phyloP scores from a whole-genome alignment of 208 protist species.

The Leishmania gerbilli region DNA sequence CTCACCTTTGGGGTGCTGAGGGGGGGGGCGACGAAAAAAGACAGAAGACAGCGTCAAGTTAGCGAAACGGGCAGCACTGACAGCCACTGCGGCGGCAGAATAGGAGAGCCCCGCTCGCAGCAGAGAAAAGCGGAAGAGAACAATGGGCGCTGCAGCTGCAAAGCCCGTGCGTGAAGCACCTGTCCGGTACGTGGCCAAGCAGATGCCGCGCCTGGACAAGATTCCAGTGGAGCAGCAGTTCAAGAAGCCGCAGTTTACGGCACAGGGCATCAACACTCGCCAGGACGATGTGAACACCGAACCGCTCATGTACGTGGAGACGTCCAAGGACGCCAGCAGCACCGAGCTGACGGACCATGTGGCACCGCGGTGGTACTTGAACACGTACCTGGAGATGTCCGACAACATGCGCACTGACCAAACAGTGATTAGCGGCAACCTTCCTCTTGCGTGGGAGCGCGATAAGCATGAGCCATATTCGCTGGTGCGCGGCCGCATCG shows the following conservation, averaged over 20 bases:
- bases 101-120: neutral
- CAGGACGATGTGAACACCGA: constrained; percentile 87
- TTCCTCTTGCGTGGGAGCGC: constrained; percentile 78
- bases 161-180: constrained; percentile 69
- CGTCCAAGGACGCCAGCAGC: constrained; percentile 75
- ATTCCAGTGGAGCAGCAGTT: constrained; percentile 81
- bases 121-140: no score
- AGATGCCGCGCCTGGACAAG: constrained; percentile 71
- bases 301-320: constrained; percentile 87
- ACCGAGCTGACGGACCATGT: constrained; percentile 84
- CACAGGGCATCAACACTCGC: constrained; percentile 81
- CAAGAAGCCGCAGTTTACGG: constrained; percentile 75
- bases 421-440: constrained; percentile 73
- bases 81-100: neutral
- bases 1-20: neutral
- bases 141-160: constrained; percentile 48
- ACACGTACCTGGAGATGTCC: constrained; percentile 87
- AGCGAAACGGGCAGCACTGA: neutral
- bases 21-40: neutral
- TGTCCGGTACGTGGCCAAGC: constrained; percentile 82
- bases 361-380: constrained; percentile 82
- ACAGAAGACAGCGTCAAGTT: neutral
- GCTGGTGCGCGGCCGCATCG: constrained; percentile 77
- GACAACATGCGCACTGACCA: constrained; percentile 77
- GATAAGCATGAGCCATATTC: constrained; percentile 88